Base-by-base conservation (phyloP, 2,329 filamentous ascomycete species). In the Hypocrella siamensis region DNA sequence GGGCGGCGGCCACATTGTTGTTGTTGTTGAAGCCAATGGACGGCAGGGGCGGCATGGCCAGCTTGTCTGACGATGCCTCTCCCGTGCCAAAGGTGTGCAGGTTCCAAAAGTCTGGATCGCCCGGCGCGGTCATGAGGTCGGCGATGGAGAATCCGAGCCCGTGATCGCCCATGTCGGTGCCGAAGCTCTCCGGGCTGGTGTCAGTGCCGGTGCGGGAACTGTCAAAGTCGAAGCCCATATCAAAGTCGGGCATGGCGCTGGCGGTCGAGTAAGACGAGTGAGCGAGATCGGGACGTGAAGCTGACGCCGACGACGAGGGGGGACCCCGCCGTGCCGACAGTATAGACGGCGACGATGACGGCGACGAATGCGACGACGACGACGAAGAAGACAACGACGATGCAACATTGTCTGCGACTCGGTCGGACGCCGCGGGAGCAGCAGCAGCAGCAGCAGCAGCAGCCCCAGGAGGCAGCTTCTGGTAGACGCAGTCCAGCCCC, bases 401-500 rank as follows among this genome's bases (percentile, higher is more conserved):
- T 5, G 30, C n/a, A n/a, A n/a, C n/a, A n/a, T n/a, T n/a, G n/a
- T n/a, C n/a, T n/a, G n/a, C n/a, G 31, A 16, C n/a, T 17, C 6
- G 12, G 28, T 11, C 14, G 8, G 32, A 10, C 17, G 19, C n/a
- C 35, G 37, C 9, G 17, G 22, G 7, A 30, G 34, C 6, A 24
- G 24, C 15, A 7, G 30, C 21, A 16, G 22, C 22, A 21, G 35
- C 26, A 16, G 17, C 33, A 17, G 31, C 28, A 18, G 29, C 16
- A 33, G 33, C 38, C n/a, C 41, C 42, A 10, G 43, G 47, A 26
- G 47, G 56, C 27, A 51, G 38, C 34, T 47, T 51, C 44, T 53
- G 52, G 35, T 65, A 64, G 18, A 58, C 43, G 41, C 60, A 64
- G 26, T 51, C 46, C 32, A 57, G 49, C 14, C 52, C 50, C 46